These are phyloP conservation scores for Asterochloris erici DNA, from an alignment of 139 green algal species.

Conservation along the genomic window DNA sequence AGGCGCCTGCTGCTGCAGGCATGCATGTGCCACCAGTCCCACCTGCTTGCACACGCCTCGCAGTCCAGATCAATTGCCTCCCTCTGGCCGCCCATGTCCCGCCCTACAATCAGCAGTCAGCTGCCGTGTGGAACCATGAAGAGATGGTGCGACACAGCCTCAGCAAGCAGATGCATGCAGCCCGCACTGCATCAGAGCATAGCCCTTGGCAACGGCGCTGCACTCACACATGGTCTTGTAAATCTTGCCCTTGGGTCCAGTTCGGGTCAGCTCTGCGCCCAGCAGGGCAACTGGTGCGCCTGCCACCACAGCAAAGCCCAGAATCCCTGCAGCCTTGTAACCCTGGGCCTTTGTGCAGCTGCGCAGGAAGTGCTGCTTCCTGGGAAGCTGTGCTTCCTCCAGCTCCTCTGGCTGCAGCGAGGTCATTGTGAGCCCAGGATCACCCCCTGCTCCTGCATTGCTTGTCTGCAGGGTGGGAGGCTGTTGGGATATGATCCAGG, in stretches of 20 bases:
- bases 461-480: no score
- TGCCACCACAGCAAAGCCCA: slow-evolving; percentile 25
- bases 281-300: slow-evolving; percentile 23
- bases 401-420: no score
- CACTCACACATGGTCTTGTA: slow-evolving; percentile 23
- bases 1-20: no score
- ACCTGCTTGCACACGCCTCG: slow-evolving; percentile 30
- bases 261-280: slow-evolving; percentile 26
- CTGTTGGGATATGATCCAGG: no score
- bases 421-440: no score
- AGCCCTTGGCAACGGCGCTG: background rate
- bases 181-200: background rate
- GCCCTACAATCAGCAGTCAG: slow-evolving; percentile 6
- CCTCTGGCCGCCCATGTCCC: slow-evolving; percentile 36
- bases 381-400: background rate
- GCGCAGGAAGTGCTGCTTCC: slow-evolving; percentile 28
- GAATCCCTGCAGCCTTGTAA: slow-evolving; percentile 37
- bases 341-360: slow-evolving; percentile 4
- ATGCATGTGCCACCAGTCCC: no score
- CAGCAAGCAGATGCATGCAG: background rate
- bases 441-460: no score
- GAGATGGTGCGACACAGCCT: background rate
- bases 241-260: slow-evolving; percentile 33
- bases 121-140: background rate
- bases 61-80: slow-evolving; percentile 30